A percentile compares a stretch with the other conserved stretches of the same genome.
Evolutionary conservation across 1,284 basidiomycete genomes (phyloP).

Genomic region (Trichosporon faecale): DNA sequence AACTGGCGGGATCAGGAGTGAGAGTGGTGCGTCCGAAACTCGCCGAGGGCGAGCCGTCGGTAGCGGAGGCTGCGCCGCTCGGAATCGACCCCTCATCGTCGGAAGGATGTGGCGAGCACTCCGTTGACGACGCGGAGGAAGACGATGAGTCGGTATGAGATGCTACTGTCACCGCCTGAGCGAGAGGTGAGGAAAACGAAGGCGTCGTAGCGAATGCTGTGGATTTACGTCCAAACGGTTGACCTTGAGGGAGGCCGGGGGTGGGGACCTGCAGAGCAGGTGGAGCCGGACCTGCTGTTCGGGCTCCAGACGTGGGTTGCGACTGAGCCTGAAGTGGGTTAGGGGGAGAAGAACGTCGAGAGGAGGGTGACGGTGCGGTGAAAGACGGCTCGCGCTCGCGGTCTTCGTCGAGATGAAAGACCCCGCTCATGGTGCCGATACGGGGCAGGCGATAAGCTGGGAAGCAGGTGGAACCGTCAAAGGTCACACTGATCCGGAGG

Average conservation of each 20-base stretch:
- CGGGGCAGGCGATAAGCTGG: background rate
- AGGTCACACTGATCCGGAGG: background rate
- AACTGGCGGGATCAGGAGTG: background rate
- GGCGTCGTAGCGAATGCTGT: conserved; percentile 47
- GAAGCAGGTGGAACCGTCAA: background rate
- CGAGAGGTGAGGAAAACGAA: conserved; percentile 49
- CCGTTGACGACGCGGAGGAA: conserved; percentile 18
- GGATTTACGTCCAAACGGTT: conserved; percentile 39
- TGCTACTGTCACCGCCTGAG: conserved; percentile 46
- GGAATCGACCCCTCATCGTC: conserved; percentile 28
- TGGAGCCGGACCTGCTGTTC: conserved; percentile 3
- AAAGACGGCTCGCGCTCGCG: conserved; percentile 31
- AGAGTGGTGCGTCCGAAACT: background rate
- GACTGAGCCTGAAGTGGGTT: background rate
- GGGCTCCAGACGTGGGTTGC: conserved; percentile 1
- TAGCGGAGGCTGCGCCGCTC: background rate
- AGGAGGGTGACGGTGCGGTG: conserved; percentile 22
- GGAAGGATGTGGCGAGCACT: conserved; percentile 32
- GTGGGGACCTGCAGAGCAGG: conserved; percentile 28
- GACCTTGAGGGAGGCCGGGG: conserved; percentile 26
- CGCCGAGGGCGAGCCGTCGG: background rate
- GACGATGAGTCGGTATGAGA: conserved; percentile 43
- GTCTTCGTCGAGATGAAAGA: conserved; percentile 48
- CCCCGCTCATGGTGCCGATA: conserved; percentile 21
- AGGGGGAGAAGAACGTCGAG: conserved; percentile 4